Percentiles rank a stretch among this genome's conserved stretches.
phyloP scores from a whole-genome alignment of 208 protist species.

The Novymonas esmeraldas region DNA sequence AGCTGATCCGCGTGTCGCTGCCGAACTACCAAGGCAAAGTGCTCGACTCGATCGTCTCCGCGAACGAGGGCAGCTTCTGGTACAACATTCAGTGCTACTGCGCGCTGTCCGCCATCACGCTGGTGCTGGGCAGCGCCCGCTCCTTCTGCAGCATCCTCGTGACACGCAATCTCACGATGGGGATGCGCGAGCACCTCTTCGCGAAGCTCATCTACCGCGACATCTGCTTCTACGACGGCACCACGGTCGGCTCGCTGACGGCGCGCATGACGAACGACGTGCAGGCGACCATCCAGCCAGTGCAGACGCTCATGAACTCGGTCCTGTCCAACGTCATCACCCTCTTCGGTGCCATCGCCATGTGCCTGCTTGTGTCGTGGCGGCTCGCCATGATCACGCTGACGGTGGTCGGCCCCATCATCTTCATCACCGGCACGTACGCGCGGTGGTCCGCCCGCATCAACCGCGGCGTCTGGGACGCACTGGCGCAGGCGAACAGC shows the following conservation, averaged over 20 bases:
- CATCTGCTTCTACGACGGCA: slow-evolving; percentile 57
- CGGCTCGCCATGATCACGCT: slow-evolving; percentile 57
- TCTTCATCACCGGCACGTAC: slow-evolving; percentile 56
- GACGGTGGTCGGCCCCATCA: slow-evolving; percentile 52
- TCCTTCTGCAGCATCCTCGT: slow-evolving; percentile 60
- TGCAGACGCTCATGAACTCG: slow-evolving; percentile 49
- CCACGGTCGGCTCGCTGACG: slow-evolving; percentile 54
- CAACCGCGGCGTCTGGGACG: slow-evolving; percentile 57
- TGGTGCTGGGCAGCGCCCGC: slow-evolving; percentile 48
- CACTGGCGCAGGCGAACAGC: slow-evolving; percentile 56
- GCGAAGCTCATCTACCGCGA: slow-evolving; percentile 51
- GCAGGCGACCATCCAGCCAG: slow-evolving; percentile 51
- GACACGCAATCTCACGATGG: slow-evolving; percentile 49
- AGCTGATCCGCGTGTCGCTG: slow-evolving; percentile 41
- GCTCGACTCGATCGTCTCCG: slow-evolving; percentile 50
- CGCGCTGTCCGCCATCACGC: slow-evolving; percentile 37
- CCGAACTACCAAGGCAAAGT: slow-evolving; percentile 59
- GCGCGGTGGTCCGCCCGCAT: slow-evolving; percentile 46
- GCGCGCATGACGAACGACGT: slow-evolving; percentile 72
- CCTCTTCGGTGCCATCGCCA: slow-evolving; percentile 40
- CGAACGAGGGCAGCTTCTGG: slow-evolving; percentile 34
- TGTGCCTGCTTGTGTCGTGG: slow-evolving; percentile 59
- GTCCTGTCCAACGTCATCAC: slow-evolving; percentile 50
- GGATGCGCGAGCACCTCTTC: slow-evolving; percentile 47
- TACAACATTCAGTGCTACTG: slow-evolving; percentile 40